A percentile compares a stretch with the other conserved stretches of the same genome.
Conservation (phyloP, 352 stramenopile genomes). For the Globisporangium okanoganense region DNA sequence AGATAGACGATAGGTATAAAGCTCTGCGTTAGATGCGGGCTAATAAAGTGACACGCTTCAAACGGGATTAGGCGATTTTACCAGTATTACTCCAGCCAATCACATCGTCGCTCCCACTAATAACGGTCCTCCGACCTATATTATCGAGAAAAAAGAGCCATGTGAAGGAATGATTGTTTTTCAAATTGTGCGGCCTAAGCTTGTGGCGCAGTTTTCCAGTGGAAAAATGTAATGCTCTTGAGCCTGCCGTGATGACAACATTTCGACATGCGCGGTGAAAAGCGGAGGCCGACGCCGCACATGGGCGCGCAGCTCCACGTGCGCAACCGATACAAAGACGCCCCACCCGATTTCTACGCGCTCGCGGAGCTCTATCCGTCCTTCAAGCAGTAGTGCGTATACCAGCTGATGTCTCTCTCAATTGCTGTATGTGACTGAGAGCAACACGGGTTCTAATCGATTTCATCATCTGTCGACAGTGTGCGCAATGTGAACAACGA, state of each 20-base stretch:
- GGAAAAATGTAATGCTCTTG: too few species aligned
- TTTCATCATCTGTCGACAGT: constrained; percentile 17
- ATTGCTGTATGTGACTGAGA: not conserved
- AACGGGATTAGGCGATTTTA: too few species aligned
- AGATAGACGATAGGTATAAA: not conserved
- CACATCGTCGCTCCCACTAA: too few species aligned
- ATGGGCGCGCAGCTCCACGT: constrained; percentile 58
- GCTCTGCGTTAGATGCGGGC: not conserved
- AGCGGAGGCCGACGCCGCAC: constrained; percentile 52
- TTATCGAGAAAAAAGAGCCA: too few species aligned
- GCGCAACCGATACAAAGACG: constrained; percentile 72
- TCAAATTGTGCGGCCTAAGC: too few species aligned
- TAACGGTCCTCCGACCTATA: too few species aligned
- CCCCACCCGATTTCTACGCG: constrained; percentile 73
- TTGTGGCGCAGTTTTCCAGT: too few species aligned
- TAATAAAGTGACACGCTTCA: too few species aligned
- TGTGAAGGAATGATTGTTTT: too few species aligned
- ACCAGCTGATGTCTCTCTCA: not conserved
- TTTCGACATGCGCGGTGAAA: constrained; percentile 32
- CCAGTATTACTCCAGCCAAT: too few species aligned
- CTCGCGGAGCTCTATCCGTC: constrained; percentile 53
- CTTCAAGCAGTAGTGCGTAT: constrained; percentile 61
- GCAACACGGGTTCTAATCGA: not conserved
- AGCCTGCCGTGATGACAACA: not conserved
- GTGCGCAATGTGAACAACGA: constrained; percentile 58